Percentiles rank a stretch among this genome's conserved stretches.
Conservation (phyloP, 1,139 yeast genomes). For the Hanseniaspora uvarum region DNA sequence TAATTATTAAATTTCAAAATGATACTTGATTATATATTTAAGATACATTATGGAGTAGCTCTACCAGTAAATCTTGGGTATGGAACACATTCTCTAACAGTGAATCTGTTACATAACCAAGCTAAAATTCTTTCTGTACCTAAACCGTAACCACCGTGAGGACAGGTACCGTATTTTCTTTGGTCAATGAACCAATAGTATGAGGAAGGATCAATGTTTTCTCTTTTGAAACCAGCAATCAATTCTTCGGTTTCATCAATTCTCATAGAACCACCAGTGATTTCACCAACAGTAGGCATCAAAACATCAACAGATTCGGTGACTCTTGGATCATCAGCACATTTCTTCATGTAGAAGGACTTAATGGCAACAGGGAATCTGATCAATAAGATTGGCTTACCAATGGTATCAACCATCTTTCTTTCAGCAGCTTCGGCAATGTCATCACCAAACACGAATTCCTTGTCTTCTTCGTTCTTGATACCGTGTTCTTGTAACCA, state of each 20-base stretch:
- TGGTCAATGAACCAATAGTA: slow-evolving; percentile 96
- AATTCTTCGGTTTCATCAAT: slow-evolving; percentile 72
- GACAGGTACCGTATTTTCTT: slow-evolving; percentile 93
- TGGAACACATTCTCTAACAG: slow-evolving; percentile 94
- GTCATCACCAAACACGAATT: slow-evolving; percentile 93
- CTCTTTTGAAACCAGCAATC: slow-evolving; percentile 83
- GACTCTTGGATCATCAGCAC: slow-evolving; percentile 80
- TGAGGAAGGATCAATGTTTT: slow-evolving; percentile 62
- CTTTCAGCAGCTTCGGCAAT: slow-evolving; percentile 99
- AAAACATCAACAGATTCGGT: slow-evolving; percentile 96
- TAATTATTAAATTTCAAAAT: not conserved
- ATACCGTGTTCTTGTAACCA: slow-evolving; percentile 96
- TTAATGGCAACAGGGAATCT: slow-evolving; percentile 96
- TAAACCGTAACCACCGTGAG: slow-evolving; percentile 98
- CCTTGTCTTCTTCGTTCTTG: slow-evolving; percentile 86
- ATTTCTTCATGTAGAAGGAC: slow-evolving; percentile 94
- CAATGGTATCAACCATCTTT: slow-evolving; percentile 91
- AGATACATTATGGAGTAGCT: slow-evolving; percentile 63
- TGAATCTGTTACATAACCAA: slow-evolving; percentile 94
- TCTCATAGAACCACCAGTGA: slow-evolving; percentile 99
- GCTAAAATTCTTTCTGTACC: slow-evolving; percentile 98
- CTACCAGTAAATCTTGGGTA: slow-evolving; percentile 98
- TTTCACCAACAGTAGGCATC: slow-evolving; percentile 98
- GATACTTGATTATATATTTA: not conserved
- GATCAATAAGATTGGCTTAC: slow-evolving; percentile 80